These are phyloP conservation scores for Biancaea sappan DNA, from an alignment of 306 rosid genomes.

Conservation along the genomic window DNA sequence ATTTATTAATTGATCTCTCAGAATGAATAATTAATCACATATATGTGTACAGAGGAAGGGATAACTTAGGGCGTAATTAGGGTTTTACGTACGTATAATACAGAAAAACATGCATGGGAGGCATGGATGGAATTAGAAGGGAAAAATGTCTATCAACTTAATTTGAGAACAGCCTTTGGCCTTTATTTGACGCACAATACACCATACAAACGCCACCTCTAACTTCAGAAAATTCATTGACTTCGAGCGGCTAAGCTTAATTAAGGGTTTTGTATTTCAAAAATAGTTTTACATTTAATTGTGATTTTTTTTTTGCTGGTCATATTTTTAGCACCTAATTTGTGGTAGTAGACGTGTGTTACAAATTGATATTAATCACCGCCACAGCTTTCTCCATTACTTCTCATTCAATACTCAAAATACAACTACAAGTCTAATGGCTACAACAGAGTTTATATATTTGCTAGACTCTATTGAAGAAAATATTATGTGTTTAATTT, in stretches of 20 bases:
- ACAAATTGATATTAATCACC: background rate
- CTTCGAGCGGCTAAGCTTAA: slow-evolving; percentile 35
- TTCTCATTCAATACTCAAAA: background rate
- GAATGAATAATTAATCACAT: background rate
- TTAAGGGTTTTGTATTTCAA: slow-evolving; percentile 26
- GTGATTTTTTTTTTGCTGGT: slow-evolving; percentile 15
- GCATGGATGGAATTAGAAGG: background rate
- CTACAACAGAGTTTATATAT: too few relatives aligned
- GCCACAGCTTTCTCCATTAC: background rate
- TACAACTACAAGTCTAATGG: too few relatives aligned
- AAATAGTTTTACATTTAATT: slow-evolving; percentile 33
- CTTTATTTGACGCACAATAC: slow-evolving; percentile 21
- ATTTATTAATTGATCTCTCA: background rate
- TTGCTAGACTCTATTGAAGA: too few relatives aligned
- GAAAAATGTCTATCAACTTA: background rate
- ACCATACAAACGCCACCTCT: slow-evolving; percentile 15
- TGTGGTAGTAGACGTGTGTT: slow-evolving; percentile 4
- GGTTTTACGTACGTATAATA: too few relatives aligned
- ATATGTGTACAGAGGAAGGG: too few relatives aligned
- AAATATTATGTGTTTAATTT: too few relatives aligned
- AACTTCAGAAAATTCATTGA: slow-evolving; percentile 14
- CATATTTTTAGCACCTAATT: slow-evolving; percentile 34
- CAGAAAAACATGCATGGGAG: background rate
- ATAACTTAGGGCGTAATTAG: too few relatives aligned
- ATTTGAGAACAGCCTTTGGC: background rate